Evolutionary conservation across 352 stramenopile species (phyloP).

Genomic region (Phytophthora sansomeana): DNA sequence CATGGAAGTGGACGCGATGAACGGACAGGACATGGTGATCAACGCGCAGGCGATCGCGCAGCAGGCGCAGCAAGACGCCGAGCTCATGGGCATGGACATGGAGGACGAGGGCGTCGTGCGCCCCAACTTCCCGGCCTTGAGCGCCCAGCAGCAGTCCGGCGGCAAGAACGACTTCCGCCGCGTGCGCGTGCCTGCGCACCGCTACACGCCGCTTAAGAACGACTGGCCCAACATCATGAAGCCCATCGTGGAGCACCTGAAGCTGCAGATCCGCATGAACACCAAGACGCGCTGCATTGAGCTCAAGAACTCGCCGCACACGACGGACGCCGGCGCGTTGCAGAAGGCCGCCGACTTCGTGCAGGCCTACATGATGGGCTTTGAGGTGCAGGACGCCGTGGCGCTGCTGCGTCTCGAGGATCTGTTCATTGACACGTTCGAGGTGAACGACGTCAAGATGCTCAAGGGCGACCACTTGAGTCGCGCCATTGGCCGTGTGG

Average conservation of each 20-base stretch:
- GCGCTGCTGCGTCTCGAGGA: conserved; percentile 99
- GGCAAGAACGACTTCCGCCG: conserved; percentile 97
- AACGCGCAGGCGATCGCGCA: conserved; percentile 54
- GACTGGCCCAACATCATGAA: conserved; percentile 99
- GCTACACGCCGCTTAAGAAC: conserved; percentile 98
- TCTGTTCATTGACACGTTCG: conserved; percentile 98
- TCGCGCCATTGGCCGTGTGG: conserved; percentile 98
- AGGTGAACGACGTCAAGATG: conserved; percentile 98
- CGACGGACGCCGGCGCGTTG: conserved; percentile 93
- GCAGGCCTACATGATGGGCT: conserved; percentile 99
- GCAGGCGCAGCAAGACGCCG: conserved; percentile 55
- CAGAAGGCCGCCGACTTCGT: conserved; percentile 99
- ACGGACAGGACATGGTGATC: conserved; percentile 71
- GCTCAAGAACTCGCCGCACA: conserved; percentile 96
- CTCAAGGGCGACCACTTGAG: conserved; percentile 99
- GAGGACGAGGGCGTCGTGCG: conserved; percentile 56
- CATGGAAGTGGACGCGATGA: conserved; percentile 81
- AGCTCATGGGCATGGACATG: conserved; percentile 71
- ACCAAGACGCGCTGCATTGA: conserved; percentile 99
- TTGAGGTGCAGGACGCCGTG: conserved; percentile 98
- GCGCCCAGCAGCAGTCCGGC: conserved; percentile 71
- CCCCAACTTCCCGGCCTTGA: conserved; percentile 82
- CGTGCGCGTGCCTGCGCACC: conserved; percentile 95
- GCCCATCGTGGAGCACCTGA: conserved; percentile 98
- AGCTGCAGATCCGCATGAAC: conserved; percentile 99